Conservation (phyloP, 2,329 filamentous ascomycete genomes). For the Aspergillus uvarum region DNA sequence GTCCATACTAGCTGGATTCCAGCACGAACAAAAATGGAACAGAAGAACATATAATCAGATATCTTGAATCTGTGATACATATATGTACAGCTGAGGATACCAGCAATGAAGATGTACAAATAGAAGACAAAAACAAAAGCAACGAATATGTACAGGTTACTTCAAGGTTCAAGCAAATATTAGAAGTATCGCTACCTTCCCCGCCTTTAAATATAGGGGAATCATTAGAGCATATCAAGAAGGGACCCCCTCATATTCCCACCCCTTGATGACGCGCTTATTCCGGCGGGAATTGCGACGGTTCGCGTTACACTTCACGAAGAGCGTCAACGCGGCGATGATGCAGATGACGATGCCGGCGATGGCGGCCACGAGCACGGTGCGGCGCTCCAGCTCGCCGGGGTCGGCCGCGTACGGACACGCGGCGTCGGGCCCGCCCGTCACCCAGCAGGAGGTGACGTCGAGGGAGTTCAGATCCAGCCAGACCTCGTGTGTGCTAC, state of each 20-base stretch:
- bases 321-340: constrained; percentile 59
- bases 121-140: too few relatives aligned
- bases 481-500: constrained; percentile 46
- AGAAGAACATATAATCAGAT: background rate
- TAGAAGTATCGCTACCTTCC: too few relatives aligned
- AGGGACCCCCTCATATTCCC: constrained; percentile 69
- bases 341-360: constrained; percentile 63
- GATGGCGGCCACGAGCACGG: constrained; percentile 61
- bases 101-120: too few relatives aligned
- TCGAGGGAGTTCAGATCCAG: constrained; percentile 63
- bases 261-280: constrained; percentile 54
- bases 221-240: constrained; percentile 27
- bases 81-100: too few relatives aligned
- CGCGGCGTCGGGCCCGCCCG: constrained; percentile 53
- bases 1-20: background rate
- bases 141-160: too few relatives aligned
- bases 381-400: constrained; percentile 45
- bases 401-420: constrained; percentile 58
- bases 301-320: constrained; percentile 65
- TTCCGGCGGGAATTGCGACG: constrained; percentile 53
- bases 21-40: background rate
- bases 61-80: too few relatives aligned
- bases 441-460: constrained; percentile 60
- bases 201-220: too few relatives aligned
- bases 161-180: too few relatives aligned